Evolutionary conservation across 1,284 basidiomycete species (phyloP).

Genomic region (Tylopilus sp.): DNA sequence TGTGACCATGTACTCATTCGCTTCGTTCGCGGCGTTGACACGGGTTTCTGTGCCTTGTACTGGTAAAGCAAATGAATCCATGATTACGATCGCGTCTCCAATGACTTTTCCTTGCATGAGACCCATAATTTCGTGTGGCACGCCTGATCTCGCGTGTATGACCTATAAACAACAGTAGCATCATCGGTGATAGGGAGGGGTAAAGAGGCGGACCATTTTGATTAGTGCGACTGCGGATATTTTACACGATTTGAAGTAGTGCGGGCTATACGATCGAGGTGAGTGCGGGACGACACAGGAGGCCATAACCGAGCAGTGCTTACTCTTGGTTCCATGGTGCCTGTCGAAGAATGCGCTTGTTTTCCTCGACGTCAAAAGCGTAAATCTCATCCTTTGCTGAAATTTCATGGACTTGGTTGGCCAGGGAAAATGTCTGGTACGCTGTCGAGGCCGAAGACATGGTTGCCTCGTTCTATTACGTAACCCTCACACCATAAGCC

Average conservation of each 20-base stretch:
- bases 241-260: conserved; percentile 92
- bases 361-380: conserved; percentile 70
- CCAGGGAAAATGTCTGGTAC: conserved; percentile 78
- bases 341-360: conserved; percentile 67
- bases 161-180: conserved; percentile 50
- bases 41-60: conserved; percentile 99
- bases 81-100: conserved; percentile 81
- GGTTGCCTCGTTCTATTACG: no score
- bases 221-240: conserved; percentile 94
- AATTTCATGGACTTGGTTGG: conserved; percentile 73
- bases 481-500: no score
- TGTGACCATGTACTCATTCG: conserved; percentile 98
- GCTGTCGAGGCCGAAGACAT: conserved; percentile 51
- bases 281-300: conserved; percentile 9
- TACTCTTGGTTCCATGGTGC: conserved; percentile 89
- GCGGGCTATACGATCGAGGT: conserved; percentile 52
- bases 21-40: conserved; percentile 94
- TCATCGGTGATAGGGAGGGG: background rate
- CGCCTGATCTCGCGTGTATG: conserved; percentile 96
- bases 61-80: conserved; percentile 95
- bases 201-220: conserved; percentile 77
- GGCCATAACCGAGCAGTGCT: conserved; percentile 4
- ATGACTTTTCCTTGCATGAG: conserved; percentile 97
- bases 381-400: conserved; percentile 79
- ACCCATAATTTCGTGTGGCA: conserved; percentile 98